phyloP scores from a whole-genome alignment of 176 grass and related monocot species.

The Sorghum bicolor region DNA sequence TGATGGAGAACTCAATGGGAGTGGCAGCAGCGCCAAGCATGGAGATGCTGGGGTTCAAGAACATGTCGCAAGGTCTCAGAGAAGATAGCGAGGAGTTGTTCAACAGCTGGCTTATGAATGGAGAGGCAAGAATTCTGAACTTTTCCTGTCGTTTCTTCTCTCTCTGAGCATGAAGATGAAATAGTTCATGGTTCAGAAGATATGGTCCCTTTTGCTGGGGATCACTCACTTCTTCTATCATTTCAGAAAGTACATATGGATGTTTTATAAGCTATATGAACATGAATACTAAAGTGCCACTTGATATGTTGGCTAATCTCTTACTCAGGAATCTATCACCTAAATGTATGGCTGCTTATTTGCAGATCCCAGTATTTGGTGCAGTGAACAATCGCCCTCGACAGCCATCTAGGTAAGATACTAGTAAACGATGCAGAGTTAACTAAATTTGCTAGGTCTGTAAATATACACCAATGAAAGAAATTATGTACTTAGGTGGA shows the following conservation, averaged over 20 bases:
- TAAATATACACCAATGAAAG: neutral
- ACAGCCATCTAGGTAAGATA: conserved; percentile 52
- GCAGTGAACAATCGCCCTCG: conserved; percentile 47
- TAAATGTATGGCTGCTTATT: conserved; percentile 23
- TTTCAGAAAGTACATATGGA: neutral
- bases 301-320: conserved; percentile 5
- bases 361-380: conserved; percentile 63
- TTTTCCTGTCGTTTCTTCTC: neutral
- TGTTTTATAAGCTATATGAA: neutral
- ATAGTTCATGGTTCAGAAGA: conserved; percentile 1
- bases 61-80: conserved; percentile 47
- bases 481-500: neutral
- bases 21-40: conserved; percentile 45
- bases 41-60: conserved; percentile 71
- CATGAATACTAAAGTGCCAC: neutral
- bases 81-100: conserved; percentile 74
- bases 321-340: neutral
- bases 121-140: conserved; percentile 53
- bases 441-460: neutral
- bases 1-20: conserved; percentile 65
- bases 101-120: conserved; percentile 76
- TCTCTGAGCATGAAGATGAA: neutral
- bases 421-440: neutral
- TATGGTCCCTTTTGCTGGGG: neutral
- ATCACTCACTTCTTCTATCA: neutral